Base-by-base conservation (phyloP, 352 stramenopile species). In the Phytophthora nicotianae region DNA sequence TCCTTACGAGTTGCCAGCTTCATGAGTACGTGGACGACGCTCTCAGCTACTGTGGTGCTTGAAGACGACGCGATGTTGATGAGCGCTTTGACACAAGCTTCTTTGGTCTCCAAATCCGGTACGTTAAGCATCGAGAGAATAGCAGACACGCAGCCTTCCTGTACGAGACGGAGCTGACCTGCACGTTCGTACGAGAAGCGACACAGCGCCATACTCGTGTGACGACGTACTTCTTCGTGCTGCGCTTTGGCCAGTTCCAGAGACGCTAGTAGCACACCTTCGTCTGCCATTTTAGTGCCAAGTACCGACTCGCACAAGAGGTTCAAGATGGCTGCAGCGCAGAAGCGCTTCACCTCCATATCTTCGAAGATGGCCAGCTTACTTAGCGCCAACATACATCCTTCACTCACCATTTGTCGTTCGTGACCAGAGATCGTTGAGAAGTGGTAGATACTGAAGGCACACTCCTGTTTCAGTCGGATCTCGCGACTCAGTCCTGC, bases 91-190 rank as follows among this genome's bases (percentile, higher is more conserved):
- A 94, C 74, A 38, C 86, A 91, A 1, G 86, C 80, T 53, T 94
- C 86, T 53, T 93, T 94, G 1, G 86, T 93, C 35, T 90, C 81
- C n/a, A 75, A 64, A 41, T 94, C 86, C 0, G 86, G 70, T 9
- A 85, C 79, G 62, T 94, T 94, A 23, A 94, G 73, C 86, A 94
- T 93, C 13, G 83, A 92, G 14, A 94, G 72, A 54, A 94, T 90
- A 20, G 86, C 86, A 3, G 86, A 91, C 14, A 91, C 84, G 20
- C 83, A 93, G 4, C 86, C 86, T 73, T 94, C 86, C 32, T 94
- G 86, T 0, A 94, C 81, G 7, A 94, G 75, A 24, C 80, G 80
- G 2, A 89, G 65, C 38, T 94, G 86, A 0, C 83, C 83, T 11
- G 59, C 69, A 23, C 80, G 81, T 20, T 91, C 83, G 57, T 94